Conservation (phyloP, 2,329 filamentous ascomycete genomes). For the Paramyrothecium roridum region DNA sequence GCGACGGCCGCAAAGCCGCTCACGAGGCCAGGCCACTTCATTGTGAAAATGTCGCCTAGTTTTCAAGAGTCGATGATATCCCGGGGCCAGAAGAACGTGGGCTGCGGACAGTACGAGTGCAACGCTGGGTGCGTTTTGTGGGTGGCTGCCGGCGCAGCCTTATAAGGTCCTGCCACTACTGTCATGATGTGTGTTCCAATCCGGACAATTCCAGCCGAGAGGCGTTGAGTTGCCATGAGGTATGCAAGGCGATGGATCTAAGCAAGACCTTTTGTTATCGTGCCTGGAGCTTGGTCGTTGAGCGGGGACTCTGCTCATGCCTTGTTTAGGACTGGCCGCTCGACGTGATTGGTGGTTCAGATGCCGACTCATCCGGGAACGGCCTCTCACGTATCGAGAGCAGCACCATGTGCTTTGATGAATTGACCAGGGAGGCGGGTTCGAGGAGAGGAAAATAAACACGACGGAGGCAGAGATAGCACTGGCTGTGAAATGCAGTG, state of each 20-base stretch:
- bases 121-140: neutral
- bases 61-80: neutral
- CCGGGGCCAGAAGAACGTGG: neutral
- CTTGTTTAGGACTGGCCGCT: neutral
- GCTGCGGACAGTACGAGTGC: no score
- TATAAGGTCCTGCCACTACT: neutral
- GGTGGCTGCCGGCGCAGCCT: neutral
- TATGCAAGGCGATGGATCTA: neutral
- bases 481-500: neutral
- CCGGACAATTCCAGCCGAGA: neutral
- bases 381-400: neutral
- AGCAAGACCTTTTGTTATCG: neutral
- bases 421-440: neutral
- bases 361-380: neutral
- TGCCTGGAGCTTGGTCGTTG: neutral
- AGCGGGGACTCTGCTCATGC: neutral
- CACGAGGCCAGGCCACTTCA: slow-evolving; percentile 9
- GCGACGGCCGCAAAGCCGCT: slow-evolving; percentile 9
- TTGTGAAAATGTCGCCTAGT: neutral
- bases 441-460: no score
- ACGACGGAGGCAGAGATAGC: neutral
- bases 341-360: neutral
- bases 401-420: neutral
- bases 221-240: neutral
- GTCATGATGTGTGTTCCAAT: no score